Base-by-base conservation (phyloP, 164 flowering plant species). In the Akebia trifoliata region DNA sequence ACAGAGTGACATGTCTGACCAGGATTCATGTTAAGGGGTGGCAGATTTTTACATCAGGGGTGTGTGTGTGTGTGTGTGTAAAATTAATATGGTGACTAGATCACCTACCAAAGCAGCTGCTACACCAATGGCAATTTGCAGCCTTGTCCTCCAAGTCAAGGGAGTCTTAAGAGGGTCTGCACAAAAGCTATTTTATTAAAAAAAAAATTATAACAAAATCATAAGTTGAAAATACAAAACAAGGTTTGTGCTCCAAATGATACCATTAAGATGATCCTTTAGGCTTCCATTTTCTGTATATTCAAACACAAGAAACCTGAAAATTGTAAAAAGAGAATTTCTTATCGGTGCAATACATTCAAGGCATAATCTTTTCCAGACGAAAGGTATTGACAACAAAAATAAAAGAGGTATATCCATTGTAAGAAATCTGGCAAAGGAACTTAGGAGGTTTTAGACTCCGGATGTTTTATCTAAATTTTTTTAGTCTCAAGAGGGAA, bases 161-260 rank as follows among this genome's bases (percentile, higher is more conserved):
- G 97, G 97, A 73, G 92, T 87, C 74, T 66, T 87, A 9, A 87
- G 76, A 56, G 97, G 97, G 72, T 90, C 92, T 87, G 84, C 56
- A 39, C 44, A 66, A 68, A 47, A 43, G 35, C 18, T 25, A 68
- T 45, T 37, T 17, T 7, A 22, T 66, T 61, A 63, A 35, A 4
- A n/a, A n/a, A n/a, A n/a, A 14, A 17, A 24, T 37, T 36, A 8
- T 3, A 14, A 30, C 10, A 7, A 54, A 62, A 59, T 14, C 10
- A 30, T 31, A 42, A 30, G 22, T 25, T 22, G 26, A 6, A 53
- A n/a, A 52, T 53, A 40, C 2, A 51, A 54, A 18, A 32, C 20
- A 51, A 39, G n/a, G 22, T 21, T 29, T 49, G 22, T 62, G 49
- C 38, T 53, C 11, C 35, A 4, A 43, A 57, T 17, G 28, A 63